phyloP scores from a whole-genome alignment of 1,284 basidiomycete genomes.

The Leccinum angustisporum region DNA sequence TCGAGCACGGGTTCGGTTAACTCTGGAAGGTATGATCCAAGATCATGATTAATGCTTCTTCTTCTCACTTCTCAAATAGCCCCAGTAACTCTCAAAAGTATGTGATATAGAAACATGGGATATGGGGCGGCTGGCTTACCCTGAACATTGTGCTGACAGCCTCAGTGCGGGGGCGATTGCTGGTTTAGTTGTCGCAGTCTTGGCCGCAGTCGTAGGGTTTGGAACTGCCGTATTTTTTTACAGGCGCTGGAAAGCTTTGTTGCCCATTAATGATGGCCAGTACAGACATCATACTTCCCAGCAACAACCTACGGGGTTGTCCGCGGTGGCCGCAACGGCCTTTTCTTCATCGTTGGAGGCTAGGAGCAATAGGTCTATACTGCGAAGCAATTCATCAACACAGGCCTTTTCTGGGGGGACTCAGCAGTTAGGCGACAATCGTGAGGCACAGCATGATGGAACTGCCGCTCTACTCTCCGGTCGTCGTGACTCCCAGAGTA shows the following conservation, averaged over 20 bases:
- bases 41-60: background rate
- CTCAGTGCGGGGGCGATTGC: constrained; percentile 29
- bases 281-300: constrained; percentile 17
- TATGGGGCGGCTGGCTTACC: constrained; percentile 1
- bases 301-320: constrained; percentile 1
- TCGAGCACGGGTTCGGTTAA: background rate
- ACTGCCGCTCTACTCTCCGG: background rate
- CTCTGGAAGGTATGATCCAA: constrained; percentile 8
- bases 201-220: constrained; percentile 16
- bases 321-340: constrained; percentile 6
- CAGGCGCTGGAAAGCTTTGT: constrained; percentile 29
- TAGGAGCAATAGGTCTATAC: constrained; percentile 11
- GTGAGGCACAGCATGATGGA: background rate
- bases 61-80: constrained; percentile 3
- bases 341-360: constrained; percentile 24
- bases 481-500: constrained; percentile 15
- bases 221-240: constrained; percentile 28
- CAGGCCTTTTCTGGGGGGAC: constrained; percentile 2
- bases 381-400: constrained; percentile 9
- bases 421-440: constrained; percentile 9
- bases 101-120: constrained; percentile 2
- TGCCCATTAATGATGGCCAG: constrained; percentile 14
- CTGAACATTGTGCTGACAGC: constrained; percentile 7
- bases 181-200: constrained; percentile 24
- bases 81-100: constrained; percentile 14